Evolutionary conservation across 176 grass and related monocot species (phyloP), one percentile per base, ranked within the genome.

Genomic region (Ampelocalamus luodianensis): DNA sequence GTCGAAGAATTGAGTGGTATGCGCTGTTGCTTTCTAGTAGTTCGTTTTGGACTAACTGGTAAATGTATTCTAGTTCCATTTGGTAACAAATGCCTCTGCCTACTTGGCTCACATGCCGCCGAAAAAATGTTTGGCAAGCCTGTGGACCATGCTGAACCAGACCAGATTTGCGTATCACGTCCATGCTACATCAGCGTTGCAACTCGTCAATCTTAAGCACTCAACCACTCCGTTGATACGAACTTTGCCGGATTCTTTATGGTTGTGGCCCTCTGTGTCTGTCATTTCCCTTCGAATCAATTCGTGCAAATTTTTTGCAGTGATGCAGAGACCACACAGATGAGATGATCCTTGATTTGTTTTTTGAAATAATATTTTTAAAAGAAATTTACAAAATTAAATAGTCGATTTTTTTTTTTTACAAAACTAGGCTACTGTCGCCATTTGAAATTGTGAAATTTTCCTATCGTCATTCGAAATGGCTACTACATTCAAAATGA

Each of bases 21-120:
- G 36, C 0, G 55, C 5, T 65, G 48, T 58, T 29, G 81, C 59
- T 84, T 84, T 84, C 81, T 10, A 49, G 45, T 39, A 48, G 60
- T 58, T 83, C 66, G 17, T 78, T 14, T 32, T 40, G 37, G 72
- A 58, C 37, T 71, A 29, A 29, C 42, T 55, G 3, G 70, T 62
- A 62, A 32, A 34, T 29, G 43, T 77, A 14, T 63, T 82, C 65
- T 77, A 37, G 16, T 54, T 71, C 37, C 46, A 27, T 71, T 82
- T 72, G 67, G 78, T 72, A 48, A 74, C 68, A 78, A 48, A 34
- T 83, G 22, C 44, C 58, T 71, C 65, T 71, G 83, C 20, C 45
- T 78, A 37, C 44, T 63, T 71, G 36, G 3, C 26, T 54, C 63
- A n/a, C 70, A 71, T 54, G 74, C 42, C 8, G 18, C 27, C 43